Base-by-base conservation (phyloP, 164 flowering plant species). In the Malania oleifera region DNA sequence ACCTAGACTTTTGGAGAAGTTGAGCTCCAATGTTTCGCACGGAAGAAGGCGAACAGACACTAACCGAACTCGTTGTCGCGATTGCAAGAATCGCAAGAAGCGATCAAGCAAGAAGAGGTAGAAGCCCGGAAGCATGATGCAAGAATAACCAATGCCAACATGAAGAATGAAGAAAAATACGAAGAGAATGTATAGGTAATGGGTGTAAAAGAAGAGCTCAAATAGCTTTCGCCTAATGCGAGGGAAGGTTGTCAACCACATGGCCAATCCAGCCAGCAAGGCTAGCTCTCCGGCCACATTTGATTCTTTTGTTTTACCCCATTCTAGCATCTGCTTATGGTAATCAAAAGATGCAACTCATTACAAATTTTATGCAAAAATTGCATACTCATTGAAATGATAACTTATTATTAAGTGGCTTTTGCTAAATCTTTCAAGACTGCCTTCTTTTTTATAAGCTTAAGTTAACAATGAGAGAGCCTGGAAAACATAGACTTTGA, bases 21-120 rank as follows among this genome's bases (percentile, higher is more conserved):
- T 88, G 63, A 91, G 87, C 66, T 91, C 98, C 1, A 91, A 29
- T 0, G 87, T 61, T 40, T 81, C 74, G 52, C 91, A 77, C 0
- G 91, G 84, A 13, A 86, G 64, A 39, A 84, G 19, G 0, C 96
- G 82, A 6, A 92, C 80, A 6, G 89, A 85, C 15, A 86, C 45
- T 1, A 86, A 39, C 3, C 81, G 77, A 29, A 79, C 91, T 0
- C 65, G 62, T 19, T 58, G 59, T 22, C 80, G 66, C 0, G 98
- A 91, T 69, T 91, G 96, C 39, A 91, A 55, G 56, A 82, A 83
- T 38, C 96, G 71, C 63, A 91, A 49, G 75, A 57, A 89, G 0
- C 96, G 96, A 59, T 91, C 96, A 27, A 91, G 65, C 31, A 85
- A 15, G 78, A 91, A 91, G 71, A 91, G 92, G 72, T 74, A 89